phyloP scores from a whole-genome alignment of 1,284 basidiomycete genomes.

The Ganoderma leucocontextum region DNA sequence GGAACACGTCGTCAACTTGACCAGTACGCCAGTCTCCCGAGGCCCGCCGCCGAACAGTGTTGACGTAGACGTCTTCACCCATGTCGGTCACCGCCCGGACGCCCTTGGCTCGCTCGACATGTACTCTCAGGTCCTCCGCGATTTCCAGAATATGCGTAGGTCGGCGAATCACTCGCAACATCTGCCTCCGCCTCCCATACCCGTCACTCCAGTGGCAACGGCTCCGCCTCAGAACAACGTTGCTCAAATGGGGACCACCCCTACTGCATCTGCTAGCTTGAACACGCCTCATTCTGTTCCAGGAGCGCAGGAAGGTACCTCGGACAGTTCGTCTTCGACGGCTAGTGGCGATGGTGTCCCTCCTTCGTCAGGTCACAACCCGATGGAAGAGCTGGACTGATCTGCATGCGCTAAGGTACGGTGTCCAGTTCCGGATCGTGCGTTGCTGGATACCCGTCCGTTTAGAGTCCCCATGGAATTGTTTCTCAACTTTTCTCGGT shows the following conservation, averaged over 20 bases:
- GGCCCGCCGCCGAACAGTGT: constrained; percentile 4
- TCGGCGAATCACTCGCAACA: not conserved
- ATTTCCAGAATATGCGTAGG: constrained; percentile 2
- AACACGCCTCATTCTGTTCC: not conserved
- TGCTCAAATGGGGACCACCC: not conserved
- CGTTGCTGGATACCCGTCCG: not conserved
- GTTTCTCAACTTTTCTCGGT: not conserved
- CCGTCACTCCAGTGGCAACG: not conserved
- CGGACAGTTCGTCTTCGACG: not conserved
- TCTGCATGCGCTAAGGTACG: not conserved
- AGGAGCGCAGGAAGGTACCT: not conserved
- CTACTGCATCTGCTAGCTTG: not conserved
- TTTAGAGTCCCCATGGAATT: not conserved
- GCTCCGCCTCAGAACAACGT: not conserved
- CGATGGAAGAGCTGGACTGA: not conserved
- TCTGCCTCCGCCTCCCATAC: not conserved
- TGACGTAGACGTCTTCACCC: not conserved
- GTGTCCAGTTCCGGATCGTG: not conserved
- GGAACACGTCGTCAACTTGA: not conserved
- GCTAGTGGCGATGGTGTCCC: not conserved
- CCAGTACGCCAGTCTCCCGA: not conserved
- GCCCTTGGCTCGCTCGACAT: not conserved
- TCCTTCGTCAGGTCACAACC: not conserved
- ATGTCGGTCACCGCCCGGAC: not conserved
- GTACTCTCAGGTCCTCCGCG: not conserved